Evolutionary conservation across 148 eudicot genomes (phyloP), one percentile per base, ranked within the genome.

Genomic region (Chenopodium berlandieri): DNA sequence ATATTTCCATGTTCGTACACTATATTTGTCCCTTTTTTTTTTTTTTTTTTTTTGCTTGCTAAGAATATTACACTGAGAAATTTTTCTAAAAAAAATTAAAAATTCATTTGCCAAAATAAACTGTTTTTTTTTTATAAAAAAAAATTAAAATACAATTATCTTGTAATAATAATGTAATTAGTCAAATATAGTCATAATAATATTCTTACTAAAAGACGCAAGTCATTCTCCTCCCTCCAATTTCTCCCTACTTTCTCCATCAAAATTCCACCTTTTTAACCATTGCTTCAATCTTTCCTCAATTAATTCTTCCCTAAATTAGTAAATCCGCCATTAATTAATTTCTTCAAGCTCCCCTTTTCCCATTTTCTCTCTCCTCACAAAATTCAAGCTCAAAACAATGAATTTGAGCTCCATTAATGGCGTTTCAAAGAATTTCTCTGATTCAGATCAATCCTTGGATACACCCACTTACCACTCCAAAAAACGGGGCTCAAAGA

Each of bases 181-280:
- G 78, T 81, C 78, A 81, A 81, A 81, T 63, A 81, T 81, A 74
- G 73, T 81, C 78, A 31, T 13, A 74, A 40, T 22, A 60, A 16
- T 50, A 12, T 75, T 48, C 74, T 81, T 50, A 81, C 78, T 66
- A 23, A 67, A 34, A 46, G 31, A 80, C 83, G 78, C 74, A 75
- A 81, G 65, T 81, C 25, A 31, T 78, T 81, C 83, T 81, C 83
- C 73, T 81, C 83, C 78, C 66, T 75, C 83, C 83, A 81, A 74
- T 75, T 12, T 68, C 62, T 17, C 5, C 50, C 2, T 7, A 7
- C 75, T 37, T n/a, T 73, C 76, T 73, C 77, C 62, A 74, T 74
- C 17, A 73, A 73, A 40, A 19, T 46, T 50, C 62, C 52, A 50
- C 65, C 54, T 0, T 40, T 40, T 40, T 1, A 40, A 40, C 44